Conservation (phyloP, 768 basidiomycete genomes). For the Auriscalpium orientale region DNA sequence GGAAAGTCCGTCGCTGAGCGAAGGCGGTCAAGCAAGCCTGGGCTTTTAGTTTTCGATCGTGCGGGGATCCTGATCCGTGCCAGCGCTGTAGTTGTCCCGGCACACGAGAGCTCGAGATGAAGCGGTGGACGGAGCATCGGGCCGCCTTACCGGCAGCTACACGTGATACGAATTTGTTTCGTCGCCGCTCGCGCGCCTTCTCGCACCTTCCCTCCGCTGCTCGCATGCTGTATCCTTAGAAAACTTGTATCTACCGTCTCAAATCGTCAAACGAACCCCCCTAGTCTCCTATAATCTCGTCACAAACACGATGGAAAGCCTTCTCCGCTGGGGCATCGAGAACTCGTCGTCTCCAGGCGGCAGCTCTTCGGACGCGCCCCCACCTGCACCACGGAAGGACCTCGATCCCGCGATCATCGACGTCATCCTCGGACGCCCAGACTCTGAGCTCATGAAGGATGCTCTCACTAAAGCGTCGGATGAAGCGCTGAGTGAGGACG, state of each 20-base stretch:
- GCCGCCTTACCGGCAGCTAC: background rate
- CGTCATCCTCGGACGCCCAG: constrained; percentile 76
- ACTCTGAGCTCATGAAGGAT: constrained; percentile 80
- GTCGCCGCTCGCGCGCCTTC: constrained; percentile 11
- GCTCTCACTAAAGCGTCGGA: constrained; percentile 61
- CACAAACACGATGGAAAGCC: constrained; percentile 44
- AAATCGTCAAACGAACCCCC: background rate
- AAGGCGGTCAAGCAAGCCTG: too few species aligned
- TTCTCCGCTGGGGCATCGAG: constrained; percentile 79
- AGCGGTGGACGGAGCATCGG: background rate
- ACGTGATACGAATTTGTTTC: background rate
- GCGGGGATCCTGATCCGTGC: too few species aligned
- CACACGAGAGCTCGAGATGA: background rate
- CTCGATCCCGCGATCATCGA: constrained; percentile 84
- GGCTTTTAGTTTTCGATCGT: too few species aligned
- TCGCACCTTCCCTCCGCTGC: background rate
- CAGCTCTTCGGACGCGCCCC: constrained; percentile 23
- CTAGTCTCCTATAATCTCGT: background rate
- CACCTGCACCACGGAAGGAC: constrained; percentile 35
- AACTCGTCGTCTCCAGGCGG: constrained; percentile 34
- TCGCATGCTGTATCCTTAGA: constrained; percentile 2
- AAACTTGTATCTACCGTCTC: background rate
- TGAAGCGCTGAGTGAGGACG: constrained; percentile 41
- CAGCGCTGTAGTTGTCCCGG: too few species aligned
- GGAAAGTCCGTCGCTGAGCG: too few species aligned